Percentiles rank a stretch among this genome's conserved stretches.
These are phyloP conservation scores for Trametes meyenii DNA, from an alignment of 768 basidiomycete species.

Conservation along the genomic window DNA sequence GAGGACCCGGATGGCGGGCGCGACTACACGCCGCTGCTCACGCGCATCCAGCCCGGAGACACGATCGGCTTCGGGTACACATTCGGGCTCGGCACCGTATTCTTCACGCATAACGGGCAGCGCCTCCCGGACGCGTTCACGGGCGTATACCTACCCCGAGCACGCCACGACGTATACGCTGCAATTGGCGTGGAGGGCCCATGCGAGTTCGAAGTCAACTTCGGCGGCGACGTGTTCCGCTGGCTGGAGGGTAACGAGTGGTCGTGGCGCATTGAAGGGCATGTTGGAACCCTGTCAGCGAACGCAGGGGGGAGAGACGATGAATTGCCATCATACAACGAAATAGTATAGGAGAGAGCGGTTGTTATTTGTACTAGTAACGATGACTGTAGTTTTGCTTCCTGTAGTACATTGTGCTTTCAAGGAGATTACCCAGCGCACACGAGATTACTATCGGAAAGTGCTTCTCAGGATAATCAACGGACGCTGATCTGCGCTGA, in stretches of 20 bases:
- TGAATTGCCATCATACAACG: conserved; percentile 40
- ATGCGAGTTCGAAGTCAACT: conserved; percentile 63
- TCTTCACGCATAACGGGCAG: conserved; percentile 67
- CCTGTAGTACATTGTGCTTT: too few relatives aligned
- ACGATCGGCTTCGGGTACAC: conserved; percentile 68
- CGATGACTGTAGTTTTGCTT: too few relatives aligned
- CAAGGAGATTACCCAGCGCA: too few relatives aligned
- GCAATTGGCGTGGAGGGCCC: conserved; percentile 55
- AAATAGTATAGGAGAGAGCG: conserved; percentile 9
- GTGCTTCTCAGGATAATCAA: too few relatives aligned
- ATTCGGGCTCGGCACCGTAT: conserved; percentile 52
- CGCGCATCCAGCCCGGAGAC: conserved; percentile 47
- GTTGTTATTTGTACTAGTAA: too few relatives aligned
- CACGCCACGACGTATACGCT: conserved; percentile 59
- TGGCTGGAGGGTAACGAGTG: conserved; percentile 70
- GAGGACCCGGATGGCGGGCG: conserved; percentile 68
- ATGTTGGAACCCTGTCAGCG: conserved; percentile 53
- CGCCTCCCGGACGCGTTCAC: conserved; percentile 59
- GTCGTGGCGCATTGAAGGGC: conserved; percentile 65
- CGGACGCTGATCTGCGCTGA: too few relatives aligned
- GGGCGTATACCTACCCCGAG: conserved; percentile 59
- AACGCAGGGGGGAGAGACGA: conserved; percentile 41
- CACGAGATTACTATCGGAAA: too few relatives aligned
- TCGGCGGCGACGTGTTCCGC: conserved; percentile 52
- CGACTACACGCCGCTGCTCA: conserved; percentile 46